A percentile compares a stretch with the other conserved stretches of the same genome.
phyloP scores from a whole-genome alignment of 2,329 filamentous ascomycete species.

The Colletotrichum sp. region DNA sequence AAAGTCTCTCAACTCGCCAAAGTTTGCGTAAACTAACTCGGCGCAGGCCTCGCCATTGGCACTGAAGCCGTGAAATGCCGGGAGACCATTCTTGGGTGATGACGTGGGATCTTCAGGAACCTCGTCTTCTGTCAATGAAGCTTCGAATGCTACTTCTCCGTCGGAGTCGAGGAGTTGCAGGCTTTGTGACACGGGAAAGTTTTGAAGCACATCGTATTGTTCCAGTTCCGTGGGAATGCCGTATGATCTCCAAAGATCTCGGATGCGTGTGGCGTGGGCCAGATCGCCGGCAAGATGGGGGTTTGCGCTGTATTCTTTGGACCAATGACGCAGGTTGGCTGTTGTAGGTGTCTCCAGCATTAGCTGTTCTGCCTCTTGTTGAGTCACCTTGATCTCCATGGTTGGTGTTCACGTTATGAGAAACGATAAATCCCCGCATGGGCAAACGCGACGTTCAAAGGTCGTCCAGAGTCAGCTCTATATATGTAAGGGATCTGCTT shows the following conservation, averaged over 20 bases:
- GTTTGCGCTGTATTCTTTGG: constrained; percentile 24
- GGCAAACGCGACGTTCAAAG: neutral
- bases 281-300: constrained; percentile 27
- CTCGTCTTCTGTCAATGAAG: neutral
- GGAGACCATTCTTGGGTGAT: neutral
- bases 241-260: constrained; percentile 27
- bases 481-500: neutral
- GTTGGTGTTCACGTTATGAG: neutral
- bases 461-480: neutral
- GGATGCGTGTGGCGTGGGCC: constrained; percentile 23
- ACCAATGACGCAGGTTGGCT: constrained; percentile 25
- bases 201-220: constrained; percentile 59
- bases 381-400: constrained; percentile 2
- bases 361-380: constrained; percentile 26
- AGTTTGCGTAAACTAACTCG: neutral
- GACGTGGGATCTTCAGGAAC: neutral
- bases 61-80: neutral
- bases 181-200: constrained; percentile 51
- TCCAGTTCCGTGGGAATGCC: constrained; percentile 26
- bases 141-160: neutral
- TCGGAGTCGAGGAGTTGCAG: constrained; percentile 14
- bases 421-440: neutral
- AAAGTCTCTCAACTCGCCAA: constrained; percentile 54
- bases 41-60: neutral
- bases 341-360: constrained; percentile 23